Conservation (phyloP, 2,329 filamentous ascomycete genomes). For the Orbilia blumenaviensis region DNA sequence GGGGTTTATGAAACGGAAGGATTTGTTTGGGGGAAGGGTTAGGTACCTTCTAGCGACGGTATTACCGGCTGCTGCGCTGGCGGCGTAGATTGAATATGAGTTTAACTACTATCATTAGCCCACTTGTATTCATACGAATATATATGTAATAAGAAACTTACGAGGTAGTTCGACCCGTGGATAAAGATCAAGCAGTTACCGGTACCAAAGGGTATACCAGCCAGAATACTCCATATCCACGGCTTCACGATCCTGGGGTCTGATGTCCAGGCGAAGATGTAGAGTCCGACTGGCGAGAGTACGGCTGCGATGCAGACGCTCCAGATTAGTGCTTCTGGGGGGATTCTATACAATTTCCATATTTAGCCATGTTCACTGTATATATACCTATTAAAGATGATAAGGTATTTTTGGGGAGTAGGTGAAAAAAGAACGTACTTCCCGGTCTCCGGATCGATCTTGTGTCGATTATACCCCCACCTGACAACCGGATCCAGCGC, state of each 20-base stretch:
- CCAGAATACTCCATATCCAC: constrained; percentile 81
- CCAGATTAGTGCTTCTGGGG: constrained; percentile 81
- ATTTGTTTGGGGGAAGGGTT: neutral
- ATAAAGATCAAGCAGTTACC: constrained; percentile 84
- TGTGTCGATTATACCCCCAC: constrained; percentile 78
- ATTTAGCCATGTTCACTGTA: neutral
- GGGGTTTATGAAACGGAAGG: neutral
- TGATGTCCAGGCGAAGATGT: constrained; percentile 89
- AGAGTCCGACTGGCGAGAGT: constrained; percentile 77
- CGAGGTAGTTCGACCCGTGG: constrained; percentile 81
- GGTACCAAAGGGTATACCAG: constrained; percentile 79
- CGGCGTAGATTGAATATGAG: constrained; percentile 82
- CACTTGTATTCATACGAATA: neutral
- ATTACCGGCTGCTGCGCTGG: constrained; percentile 81
- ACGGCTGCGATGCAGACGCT: constrained; percentile 81
- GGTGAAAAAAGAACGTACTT: constrained; percentile 59
- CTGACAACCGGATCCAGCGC: constrained; percentile 74
- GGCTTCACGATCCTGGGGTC: constrained; percentile 75
- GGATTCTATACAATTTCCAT: constrained; percentile 59
- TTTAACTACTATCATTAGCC: constrained; percentile 20
- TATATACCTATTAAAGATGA: neutral
- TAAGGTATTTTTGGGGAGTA: no score
- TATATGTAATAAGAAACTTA: constrained; percentile 58
- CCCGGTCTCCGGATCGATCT: constrained; percentile 77
- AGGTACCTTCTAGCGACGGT: constrained; percentile 71